Conservation (phyloP, 1,284 basidiomycete species). For the Bondarzewia mesenterica region DNA sequence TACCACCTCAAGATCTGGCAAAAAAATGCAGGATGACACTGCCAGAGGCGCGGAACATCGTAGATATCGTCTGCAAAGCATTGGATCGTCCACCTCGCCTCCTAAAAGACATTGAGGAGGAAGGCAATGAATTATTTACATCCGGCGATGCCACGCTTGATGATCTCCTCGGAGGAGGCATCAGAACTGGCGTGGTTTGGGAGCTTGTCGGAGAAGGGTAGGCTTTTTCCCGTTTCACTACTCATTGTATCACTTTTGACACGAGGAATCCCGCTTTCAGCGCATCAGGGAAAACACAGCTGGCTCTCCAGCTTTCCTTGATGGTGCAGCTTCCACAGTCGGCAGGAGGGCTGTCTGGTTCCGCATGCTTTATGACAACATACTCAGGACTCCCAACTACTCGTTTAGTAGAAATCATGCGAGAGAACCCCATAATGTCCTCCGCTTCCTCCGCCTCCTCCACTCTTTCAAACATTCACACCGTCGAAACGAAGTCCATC, state of each 20-base stretch:
- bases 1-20: slow-evolving; percentile 39
- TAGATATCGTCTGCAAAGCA: slow-evolving; percentile 37
- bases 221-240: slow-evolving; percentile 9
- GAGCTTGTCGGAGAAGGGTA: slow-evolving; percentile 87
- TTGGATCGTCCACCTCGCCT: slow-evolving; percentile 24
- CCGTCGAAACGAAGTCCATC: slow-evolving; percentile 48
- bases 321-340: slow-evolving; percentile 59
- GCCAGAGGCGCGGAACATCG: slow-evolving; percentile 38
- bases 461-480: slow-evolving; percentile 62
- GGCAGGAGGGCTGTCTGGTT: slow-evolving; percentile 47
- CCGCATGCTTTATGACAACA: slow-evolving; percentile 69
- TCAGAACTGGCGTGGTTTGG: slow-evolving; percentile 71
- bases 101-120: slow-evolving; percentile 29
- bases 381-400: slow-evolving; percentile 64
- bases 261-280: slow-evolving; percentile 31
- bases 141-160: slow-evolving; percentile 70
- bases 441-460: slow-evolving; percentile 26
- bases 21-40: slow-evolving; percentile 43
- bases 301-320: slow-evolving; percentile 73
- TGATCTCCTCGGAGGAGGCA: slow-evolving; percentile 61
- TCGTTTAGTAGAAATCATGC: slow-evolving; percentile 51
- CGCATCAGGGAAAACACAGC: slow-evolving; percentile 82
- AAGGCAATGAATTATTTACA: slow-evolving; percentile 41
- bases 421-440: slow-evolving; percentile 41
- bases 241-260: no score